Evolutionary conservation across 2,329 filamentous ascomycete species (phyloP).

Genomic region (Penicillium sp.): DNA sequence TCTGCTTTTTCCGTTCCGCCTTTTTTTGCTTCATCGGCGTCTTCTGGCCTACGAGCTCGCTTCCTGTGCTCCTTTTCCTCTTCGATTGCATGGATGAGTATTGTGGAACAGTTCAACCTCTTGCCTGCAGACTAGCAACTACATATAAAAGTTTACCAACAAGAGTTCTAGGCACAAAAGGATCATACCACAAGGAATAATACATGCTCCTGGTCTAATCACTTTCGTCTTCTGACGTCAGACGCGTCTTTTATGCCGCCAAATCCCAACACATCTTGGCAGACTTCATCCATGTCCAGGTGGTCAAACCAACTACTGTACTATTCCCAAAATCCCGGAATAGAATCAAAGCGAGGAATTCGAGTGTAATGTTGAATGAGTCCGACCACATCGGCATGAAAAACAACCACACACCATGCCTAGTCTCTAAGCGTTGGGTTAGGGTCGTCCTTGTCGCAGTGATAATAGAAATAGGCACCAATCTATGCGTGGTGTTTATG

Average conservation of each 20-base stretch:
- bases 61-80: conserved; percentile 19
- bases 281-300: too few relatives aligned
- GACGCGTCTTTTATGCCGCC: too few relatives aligned
- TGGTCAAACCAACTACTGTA: background rate
- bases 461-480: background rate
- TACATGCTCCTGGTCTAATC: too few relatives aligned
- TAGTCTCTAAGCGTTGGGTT: background rate
- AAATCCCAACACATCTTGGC: too few relatives aligned
- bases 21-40: conserved; percentile 29
- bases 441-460: background rate
- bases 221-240: too few relatives aligned
- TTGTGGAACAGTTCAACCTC: too few relatives aligned
- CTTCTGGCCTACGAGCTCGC: conserved; percentile 20
- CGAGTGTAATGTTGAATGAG: background rate
- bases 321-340: background rate
- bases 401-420: background rate
- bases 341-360: background rate
- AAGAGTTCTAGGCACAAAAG: too few relatives aligned
- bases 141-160: too few relatives aligned
- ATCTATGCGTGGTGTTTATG: background rate
- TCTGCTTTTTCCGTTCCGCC: conserved; percentile 17
- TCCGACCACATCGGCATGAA: background rate
- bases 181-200: too few relatives aligned
- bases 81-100: conserved; percentile 3
- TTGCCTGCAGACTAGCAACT: too few relatives aligned